Evolutionary conservation across 2,329 filamentous ascomycete species (phyloP).

Genomic region (Pseudogymnoascus sp.): DNA sequence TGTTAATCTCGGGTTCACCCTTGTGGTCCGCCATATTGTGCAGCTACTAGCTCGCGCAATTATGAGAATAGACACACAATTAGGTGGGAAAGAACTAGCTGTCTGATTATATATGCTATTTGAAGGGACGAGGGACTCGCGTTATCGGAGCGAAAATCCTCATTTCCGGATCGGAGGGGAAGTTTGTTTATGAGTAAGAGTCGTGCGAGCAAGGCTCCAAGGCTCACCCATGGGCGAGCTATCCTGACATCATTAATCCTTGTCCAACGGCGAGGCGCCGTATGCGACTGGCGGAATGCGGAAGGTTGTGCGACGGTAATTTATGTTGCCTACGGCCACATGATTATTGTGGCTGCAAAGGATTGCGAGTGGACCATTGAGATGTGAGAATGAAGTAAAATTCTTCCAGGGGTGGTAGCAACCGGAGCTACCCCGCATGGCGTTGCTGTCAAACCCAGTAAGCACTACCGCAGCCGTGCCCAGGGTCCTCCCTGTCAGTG

Average conservation of each 20-base stretch:
- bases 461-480: not conserved
- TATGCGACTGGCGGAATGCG: not conserved
- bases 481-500: not conserved
- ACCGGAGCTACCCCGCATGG: constrained; percentile 2
- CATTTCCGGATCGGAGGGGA: not conserved
- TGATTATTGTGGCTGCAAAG: not conserved
- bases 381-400: constrained; percentile 3
- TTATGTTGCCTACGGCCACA: not conserved
- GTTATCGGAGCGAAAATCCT: not conserved
- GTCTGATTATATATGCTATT: not conserved
- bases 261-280: not conserved
- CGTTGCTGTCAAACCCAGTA: not conserved
- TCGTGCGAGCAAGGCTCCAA: not conserved
- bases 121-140: not conserved
- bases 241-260: not conserved
- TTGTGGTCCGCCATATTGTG: not conserved
- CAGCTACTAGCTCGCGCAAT: not conserved
- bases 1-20: not conserved
- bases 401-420: not conserved
- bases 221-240: not conserved
- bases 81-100: not conserved
- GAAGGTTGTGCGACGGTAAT: not conserved
- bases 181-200: constrained; percentile 1
- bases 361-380: not conserved
- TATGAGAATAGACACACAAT: not conserved